Evolutionary conservation across 495 filamentous ascomycete genomes (phyloP).

Genomic region (Hypoxylon rickii): DNA sequence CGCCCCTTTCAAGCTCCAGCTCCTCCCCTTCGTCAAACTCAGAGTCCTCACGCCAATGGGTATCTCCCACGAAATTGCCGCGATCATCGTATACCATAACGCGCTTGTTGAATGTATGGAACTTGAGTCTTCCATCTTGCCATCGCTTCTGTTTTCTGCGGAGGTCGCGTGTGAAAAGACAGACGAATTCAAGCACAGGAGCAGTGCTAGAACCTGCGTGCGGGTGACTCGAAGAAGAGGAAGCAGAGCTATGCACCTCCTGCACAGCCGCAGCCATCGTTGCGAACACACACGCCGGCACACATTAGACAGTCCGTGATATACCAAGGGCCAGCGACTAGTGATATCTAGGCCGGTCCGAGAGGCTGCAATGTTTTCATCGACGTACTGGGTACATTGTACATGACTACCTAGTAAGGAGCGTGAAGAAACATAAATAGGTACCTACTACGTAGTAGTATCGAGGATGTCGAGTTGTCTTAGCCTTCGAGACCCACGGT

Average conservation of each 20-base stretch:
- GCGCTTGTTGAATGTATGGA: slow-evolving; percentile 88
- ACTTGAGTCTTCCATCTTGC: slow-evolving; percentile 88
- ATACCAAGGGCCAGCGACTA: too few species aligned
- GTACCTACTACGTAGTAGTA: too few species aligned
- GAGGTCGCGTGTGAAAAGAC: slow-evolving; percentile 84
- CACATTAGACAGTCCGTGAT: too few species aligned
- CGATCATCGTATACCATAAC: slow-evolving; percentile 87
- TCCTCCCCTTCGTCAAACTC: slow-evolving; percentile 78
- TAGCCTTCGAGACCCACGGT: too few species aligned
- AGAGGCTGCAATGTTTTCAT: too few species aligned
- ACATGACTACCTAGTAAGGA: too few species aligned
- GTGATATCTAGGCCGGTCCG: too few species aligned
- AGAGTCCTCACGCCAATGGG: slow-evolving; percentile 73
- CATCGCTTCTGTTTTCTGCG: slow-evolving; percentile 86
- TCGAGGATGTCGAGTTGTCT: too few species aligned
- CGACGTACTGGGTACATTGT: too few species aligned
- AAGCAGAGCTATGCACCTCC: slow-evolving; percentile 30
- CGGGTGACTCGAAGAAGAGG: slow-evolving; percentile 21
- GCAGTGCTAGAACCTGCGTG: slow-evolving; percentile 64
- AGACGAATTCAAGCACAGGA: slow-evolving; percentile 75
- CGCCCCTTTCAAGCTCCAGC: slow-evolving; percentile 74
- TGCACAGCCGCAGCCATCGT: slow-evolving; percentile 29
- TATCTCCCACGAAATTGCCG: slow-evolving; percentile 81
- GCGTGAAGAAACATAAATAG: too few species aligned
- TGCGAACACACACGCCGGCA: not conserved